Evolutionary conservation across 2,329 filamentous ascomycete species (phyloP), one percentile per base, ranked within the genome.

Genomic region (Stylonectria norvegica): DNA sequence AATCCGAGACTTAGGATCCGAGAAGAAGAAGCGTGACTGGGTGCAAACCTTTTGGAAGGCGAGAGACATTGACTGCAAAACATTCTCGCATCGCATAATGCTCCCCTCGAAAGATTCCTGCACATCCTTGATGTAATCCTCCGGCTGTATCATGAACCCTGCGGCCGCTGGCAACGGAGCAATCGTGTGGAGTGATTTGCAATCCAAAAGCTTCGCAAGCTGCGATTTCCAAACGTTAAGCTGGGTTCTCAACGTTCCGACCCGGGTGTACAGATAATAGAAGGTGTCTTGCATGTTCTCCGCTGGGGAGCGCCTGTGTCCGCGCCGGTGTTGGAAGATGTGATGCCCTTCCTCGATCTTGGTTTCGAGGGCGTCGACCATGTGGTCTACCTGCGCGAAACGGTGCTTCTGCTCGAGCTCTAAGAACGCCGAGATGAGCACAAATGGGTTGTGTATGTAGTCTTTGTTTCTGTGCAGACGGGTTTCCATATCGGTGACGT

Each of bases 11-110:
- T n/a, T n/a, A n/a, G n/a, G n/a, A n/a, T n/a, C n/a, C n/a, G n/a
- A n/a, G n/a, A n/a, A n/a, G n/a, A n/a, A n/a, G n/a, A n/a, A n/a
- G n/a, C n/a, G n/a, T n/a, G n/a, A n/a, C n/a, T n/a, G n/a, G n/a
- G n/a, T n/a, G 18, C 28, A 17, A 11, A 36, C 41, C 41, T 40
- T 43, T 36, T 43, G 37, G 15, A 43, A 43, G 6, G 37, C 32
- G 5, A 43, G 27, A 3, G 41, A 40, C 7, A 25, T 36, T 17
- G 32, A 25, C 17, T 40, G 31, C 20, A 40, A 19, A 5, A 43
- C 14, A 4, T 36, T 40, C 12, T 40, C 33, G 15, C 41, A 43
- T 16, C 37, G 18, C 27, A 40, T 32, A 14, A 20, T 15, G 1
- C 8, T 18, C 27, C 28, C 37, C 14, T 40, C 28, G n/a, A 43